Conservation (phyloP, 2,329 filamentous ascomycete genomes). For the Cladophialophora psammophila region DNA sequence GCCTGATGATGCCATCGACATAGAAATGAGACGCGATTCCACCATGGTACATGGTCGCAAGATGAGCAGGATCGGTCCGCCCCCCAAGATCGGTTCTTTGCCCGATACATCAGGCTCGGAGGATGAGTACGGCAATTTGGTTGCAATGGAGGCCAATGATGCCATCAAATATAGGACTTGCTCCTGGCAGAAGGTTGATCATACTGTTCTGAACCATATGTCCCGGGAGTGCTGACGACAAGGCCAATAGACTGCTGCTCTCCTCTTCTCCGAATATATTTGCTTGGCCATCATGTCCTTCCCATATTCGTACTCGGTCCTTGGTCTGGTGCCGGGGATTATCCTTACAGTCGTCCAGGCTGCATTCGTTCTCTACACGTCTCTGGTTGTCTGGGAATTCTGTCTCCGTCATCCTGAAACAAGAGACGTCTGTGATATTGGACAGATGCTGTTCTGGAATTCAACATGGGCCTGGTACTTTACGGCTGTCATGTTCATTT, state of each 20-base stretch:
- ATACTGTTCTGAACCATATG: neutral
- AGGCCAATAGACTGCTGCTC: conserved; percentile 72
- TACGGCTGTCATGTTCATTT: conserved; percentile 83
- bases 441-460: conserved; percentile 92
- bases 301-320: conserved; percentile 86
- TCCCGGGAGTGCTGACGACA: conserved; percentile 1
- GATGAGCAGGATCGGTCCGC: conserved; percentile 41
- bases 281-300: conserved; percentile 95
- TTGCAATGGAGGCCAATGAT: conserved; percentile 76
- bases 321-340: conserved; percentile 85
- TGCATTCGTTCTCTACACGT: conserved; percentile 82
- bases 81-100: conserved; percentile 34
- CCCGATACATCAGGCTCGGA: conserved; percentile 44
- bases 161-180: conserved; percentile 92
- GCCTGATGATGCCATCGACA: conserved; percentile 25
- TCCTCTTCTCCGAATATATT: conserved; percentile 95
- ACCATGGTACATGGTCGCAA: conserved; percentile 36
- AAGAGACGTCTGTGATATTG: conserved; percentile 91
- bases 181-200: conserved; percentile 81
- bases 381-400: conserved; percentile 76
- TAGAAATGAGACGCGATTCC: conserved; percentile 32
- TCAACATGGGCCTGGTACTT: conserved; percentile 73
- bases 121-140: conserved; percentile 62
- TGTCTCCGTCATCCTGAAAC: conserved; percentile 90
- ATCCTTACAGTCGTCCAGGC: conserved; percentile 84